These are phyloP conservation scores for Globisporangium irregulare DNA, from an alignment of 352 stramenopile species.

Conservation along the genomic window DNA sequence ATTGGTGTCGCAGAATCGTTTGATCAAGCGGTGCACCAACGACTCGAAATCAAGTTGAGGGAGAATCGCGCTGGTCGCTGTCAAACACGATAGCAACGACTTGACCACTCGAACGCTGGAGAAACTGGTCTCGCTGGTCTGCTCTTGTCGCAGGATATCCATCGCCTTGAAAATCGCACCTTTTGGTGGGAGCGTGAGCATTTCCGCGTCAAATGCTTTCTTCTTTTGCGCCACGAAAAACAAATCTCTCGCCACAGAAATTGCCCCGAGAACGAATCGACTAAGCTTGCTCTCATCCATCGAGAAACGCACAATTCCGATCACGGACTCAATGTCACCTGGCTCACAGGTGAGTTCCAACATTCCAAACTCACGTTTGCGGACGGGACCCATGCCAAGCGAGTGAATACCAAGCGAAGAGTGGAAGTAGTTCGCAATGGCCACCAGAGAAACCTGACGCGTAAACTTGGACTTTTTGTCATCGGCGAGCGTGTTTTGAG, in stretches of 20 bases:
- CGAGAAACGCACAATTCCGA: conserved; percentile 22
- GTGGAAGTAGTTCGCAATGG: conserved; percentile 18
- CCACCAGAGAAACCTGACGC: conserved; percentile 1
- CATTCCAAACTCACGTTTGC: background rate
- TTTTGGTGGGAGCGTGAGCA: conserved; percentile 29
- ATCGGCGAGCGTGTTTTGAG: background rate
- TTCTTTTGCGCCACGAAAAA: conserved; percentile 51
- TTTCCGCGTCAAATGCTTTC: conserved; percentile 42
- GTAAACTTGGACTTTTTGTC: background rate
- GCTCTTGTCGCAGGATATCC: conserved; percentile 28
- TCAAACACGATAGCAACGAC: conserved; percentile 15
- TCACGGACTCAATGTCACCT: conserved; percentile 18
- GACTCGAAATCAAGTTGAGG: conserved; percentile 15
- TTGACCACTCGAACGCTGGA: conserved; percentile 4
- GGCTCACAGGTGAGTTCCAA: conserved; percentile 9
- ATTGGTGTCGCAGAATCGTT: conserved; percentile 16
- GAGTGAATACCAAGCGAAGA: conserved; percentile 11
- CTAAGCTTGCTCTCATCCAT: conserved; percentile 9
- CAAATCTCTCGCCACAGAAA: conserved; percentile 25
- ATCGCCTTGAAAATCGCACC: conserved; percentile 32
- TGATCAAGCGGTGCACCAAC: conserved; percentile 14
- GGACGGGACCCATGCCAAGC: conserved; percentile 1
- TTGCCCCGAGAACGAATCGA: conserved; percentile 27
- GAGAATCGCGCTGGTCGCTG: conserved; percentile 4
- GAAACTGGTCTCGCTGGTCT: conserved; percentile 2